phyloP scores from a whole-genome alignment of 768 basidiomycete species.

The Phlebiopsis flavidoalba region DNA sequence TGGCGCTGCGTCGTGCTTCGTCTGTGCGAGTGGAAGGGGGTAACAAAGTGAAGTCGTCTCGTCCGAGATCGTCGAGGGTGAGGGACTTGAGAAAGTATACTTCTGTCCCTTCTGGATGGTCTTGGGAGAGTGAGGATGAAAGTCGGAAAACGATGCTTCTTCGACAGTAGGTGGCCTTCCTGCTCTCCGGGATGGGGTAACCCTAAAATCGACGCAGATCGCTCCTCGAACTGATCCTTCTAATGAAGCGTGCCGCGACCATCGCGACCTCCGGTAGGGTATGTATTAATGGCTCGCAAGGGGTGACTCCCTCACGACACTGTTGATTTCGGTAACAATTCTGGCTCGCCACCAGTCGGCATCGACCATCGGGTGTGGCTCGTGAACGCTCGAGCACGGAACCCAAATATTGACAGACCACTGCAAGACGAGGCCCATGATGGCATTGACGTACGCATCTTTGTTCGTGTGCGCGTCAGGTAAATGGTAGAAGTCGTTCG shows the following conservation, averaged over 20 bases:
- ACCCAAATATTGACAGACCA: slow-evolving; percentile 10
- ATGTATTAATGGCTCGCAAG: slow-evolving; percentile 12
- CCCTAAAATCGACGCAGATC: slow-evolving; percentile 7
- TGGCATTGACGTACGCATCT: slow-evolving; percentile 1
- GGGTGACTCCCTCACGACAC: background rate
- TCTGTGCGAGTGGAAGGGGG: slow-evolving; percentile 8
- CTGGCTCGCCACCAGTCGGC: slow-evolving; percentile 5
- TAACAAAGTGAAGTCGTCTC: slow-evolving; percentile 13
- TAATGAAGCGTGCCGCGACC: slow-evolving; percentile 12
- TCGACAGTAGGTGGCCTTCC: slow-evolving; percentile 4
- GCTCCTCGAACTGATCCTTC: slow-evolving; percentile 12
- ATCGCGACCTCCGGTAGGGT: slow-evolving; percentile 7
- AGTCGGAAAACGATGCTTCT: slow-evolving; percentile 10
- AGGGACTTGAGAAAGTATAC: slow-evolving; percentile 12
- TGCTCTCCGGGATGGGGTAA: slow-evolving; percentile 10
- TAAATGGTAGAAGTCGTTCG: slow-evolving; percentile 5
- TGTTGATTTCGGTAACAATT: background rate
- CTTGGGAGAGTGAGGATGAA: slow-evolving; percentile 8
- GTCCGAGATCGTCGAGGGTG: slow-evolving; percentile 9
- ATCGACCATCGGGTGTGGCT: slow-evolving; percentile 8
- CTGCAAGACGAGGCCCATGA: background rate
- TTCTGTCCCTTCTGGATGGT: slow-evolving; percentile 4
- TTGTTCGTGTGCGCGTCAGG: background rate
- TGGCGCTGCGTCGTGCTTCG: background rate
- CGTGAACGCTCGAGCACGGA: slow-evolving; percentile 13